phyloP scores from a whole-genome alignment of 106 monocot species.

The Allium sativum region DNA sequence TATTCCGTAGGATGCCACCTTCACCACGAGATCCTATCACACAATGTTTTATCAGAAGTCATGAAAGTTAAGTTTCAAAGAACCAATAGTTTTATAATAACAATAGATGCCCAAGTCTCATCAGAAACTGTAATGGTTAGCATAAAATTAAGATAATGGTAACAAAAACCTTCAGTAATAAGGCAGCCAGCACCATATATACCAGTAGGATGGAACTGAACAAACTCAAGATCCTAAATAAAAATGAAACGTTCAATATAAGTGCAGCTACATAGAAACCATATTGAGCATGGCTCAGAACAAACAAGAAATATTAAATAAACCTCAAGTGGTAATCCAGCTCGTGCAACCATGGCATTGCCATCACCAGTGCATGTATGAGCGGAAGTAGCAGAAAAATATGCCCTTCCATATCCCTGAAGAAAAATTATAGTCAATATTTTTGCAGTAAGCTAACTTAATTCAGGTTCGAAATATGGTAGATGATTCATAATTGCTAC shows the following conservation, averaged over 20 bases:
- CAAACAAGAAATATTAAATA: not conserved
- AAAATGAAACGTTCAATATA: constrained; percentile 1
- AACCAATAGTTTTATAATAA: too few species aligned
- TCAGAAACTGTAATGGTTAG: too few species aligned
- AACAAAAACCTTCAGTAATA: constrained; percentile 76
- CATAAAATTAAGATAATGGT: too few species aligned
- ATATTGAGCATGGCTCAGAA: not conserved
- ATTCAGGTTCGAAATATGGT: too few species aligned
- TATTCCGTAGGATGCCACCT: constrained; percentile 96
- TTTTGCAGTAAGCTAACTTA: not conserved
- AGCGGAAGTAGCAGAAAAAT: constrained; percentile 98
- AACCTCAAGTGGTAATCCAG: constrained; percentile 92
- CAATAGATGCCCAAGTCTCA: too few species aligned
- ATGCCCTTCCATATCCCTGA: constrained; percentile 92
- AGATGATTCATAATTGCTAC: constrained; percentile 14
- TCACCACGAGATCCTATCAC: constrained; percentile 83
- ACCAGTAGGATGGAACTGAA: constrained; percentile 97
- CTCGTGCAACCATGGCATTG: constrained; percentile 95
- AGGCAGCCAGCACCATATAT: constrained; percentile 99
- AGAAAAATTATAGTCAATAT: not conserved
- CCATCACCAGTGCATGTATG: constrained; percentile 99
- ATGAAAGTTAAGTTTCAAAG: too few species aligned
- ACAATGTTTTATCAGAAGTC: too few species aligned
- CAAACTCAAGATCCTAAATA: constrained; percentile 95
- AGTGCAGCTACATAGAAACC: not conserved